Evolutionary conservation across 495 filamentous ascomycete genomes (phyloP).

Genomic region (Neurospora sp.): DNA sequence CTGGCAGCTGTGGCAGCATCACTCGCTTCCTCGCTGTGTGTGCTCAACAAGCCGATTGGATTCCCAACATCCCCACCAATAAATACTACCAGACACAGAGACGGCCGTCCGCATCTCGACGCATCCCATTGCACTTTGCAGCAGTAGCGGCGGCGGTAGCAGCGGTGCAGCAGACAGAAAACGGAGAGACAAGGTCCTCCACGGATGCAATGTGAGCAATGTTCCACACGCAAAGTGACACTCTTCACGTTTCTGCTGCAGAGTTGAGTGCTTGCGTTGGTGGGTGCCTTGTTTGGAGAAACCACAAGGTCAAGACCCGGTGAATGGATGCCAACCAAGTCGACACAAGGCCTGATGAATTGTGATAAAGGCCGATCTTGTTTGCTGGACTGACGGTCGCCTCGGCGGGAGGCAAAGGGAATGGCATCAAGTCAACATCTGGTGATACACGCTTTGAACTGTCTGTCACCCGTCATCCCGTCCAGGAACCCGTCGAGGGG

Average conservation of each 20-base stretch:
- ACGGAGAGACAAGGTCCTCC: background rate
- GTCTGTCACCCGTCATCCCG: background rate
- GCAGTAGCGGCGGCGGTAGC: background rate
- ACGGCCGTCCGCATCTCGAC: background rate
- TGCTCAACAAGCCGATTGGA: slow-evolving; percentile 2
- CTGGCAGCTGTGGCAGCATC: background rate
- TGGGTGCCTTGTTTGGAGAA: background rate
- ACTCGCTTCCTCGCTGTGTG: background rate
- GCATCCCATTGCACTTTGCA: background rate
- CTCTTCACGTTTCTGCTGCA: background rate
- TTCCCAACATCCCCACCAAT: slow-evolving; percentile 5
- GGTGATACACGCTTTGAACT: background rate
- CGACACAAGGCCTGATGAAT: slow-evolving; percentile 1
- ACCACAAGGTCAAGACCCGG: background rate
- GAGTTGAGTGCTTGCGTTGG: background rate
- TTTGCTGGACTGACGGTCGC: background rate
- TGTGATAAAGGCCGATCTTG: background rate
- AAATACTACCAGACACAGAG: background rate
- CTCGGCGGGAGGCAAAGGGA: background rate
- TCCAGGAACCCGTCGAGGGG: background rate
- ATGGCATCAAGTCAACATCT: background rate
- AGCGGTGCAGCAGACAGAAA: background rate
- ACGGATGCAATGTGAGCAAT: background rate
- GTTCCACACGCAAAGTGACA: background rate
- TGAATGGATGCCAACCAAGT: slow-evolving; percentile 14